Conservation (phyloP, 2,329 filamentous ascomycete species). For the Hortaea werneckii region DNA sequence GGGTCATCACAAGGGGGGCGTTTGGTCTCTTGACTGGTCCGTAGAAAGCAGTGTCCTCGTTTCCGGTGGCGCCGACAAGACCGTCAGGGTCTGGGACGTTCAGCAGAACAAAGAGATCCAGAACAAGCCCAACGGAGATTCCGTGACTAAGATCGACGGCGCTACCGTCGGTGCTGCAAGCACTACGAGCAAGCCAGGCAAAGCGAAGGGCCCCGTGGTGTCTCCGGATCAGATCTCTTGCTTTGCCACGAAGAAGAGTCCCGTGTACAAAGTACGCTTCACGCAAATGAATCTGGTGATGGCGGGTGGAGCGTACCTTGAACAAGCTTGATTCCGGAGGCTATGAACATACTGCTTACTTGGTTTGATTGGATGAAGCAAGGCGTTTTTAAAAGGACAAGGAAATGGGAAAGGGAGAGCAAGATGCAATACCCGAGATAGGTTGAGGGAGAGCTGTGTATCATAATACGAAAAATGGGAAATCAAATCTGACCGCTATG, state of each 20-base stretch:
- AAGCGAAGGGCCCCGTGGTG: slow-evolving; percentile 86
- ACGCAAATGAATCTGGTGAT: slow-evolving; percentile 92
- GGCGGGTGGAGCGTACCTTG: slow-evolving; percentile 61
- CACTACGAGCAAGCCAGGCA: slow-evolving; percentile 34
- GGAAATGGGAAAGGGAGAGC: too few relatives aligned
- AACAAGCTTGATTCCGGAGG: slow-evolving; percentile 1
- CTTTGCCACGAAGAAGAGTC: slow-evolving; percentile 92
- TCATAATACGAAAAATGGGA: too few relatives aligned
- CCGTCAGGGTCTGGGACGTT: slow-evolving; percentile 90
- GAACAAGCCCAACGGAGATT: slow-evolving; percentile 7
- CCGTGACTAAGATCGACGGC: slow-evolving; percentile 4
- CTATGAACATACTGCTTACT: not conserved
- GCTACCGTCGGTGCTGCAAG: slow-evolving; percentile 18
- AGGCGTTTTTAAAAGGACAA: not conserved
- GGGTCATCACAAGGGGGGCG: slow-evolving; percentile 85
- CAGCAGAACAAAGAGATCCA: slow-evolving; percentile 37
- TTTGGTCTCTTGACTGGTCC: slow-evolving; percentile 88
- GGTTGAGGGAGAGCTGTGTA: too few relatives aligned
- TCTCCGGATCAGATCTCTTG: slow-evolving; percentile 89
- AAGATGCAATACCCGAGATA: too few relatives aligned
- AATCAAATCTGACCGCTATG: too few relatives aligned
- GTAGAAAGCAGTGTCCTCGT: slow-evolving; percentile 85
- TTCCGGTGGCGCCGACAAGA: slow-evolving; percentile 83
- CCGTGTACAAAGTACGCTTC: slow-evolving; percentile 85
- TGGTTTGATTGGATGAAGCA: not conserved